Evolutionary conservation across 495 filamentous ascomycete genomes (phyloP).

Genomic region (Hypomontagnella submonticulosa): DNA sequence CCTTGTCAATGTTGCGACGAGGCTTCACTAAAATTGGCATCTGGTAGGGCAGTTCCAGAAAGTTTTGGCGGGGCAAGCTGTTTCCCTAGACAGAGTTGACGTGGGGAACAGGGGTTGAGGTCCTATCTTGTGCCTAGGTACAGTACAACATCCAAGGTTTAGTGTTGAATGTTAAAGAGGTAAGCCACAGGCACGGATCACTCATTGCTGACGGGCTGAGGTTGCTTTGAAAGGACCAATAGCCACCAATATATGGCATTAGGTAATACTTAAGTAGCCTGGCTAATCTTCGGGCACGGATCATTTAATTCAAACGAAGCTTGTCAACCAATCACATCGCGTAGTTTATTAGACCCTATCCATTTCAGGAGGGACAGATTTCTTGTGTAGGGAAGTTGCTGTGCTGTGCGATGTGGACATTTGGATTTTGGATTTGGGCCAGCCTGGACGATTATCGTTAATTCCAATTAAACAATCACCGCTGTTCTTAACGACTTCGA

Average conservation of each 20-base stretch:
- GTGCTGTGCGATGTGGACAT: slow-evolving; percentile 22
- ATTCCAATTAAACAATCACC: slow-evolving; percentile 20
- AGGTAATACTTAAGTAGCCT: not conserved
- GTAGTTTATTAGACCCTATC: slow-evolving; percentile 22
- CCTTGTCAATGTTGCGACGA: slow-evolving; percentile 32
- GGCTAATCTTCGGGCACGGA: slow-evolving; percentile 37
- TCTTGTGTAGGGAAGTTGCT: slow-evolving; percentile 28
- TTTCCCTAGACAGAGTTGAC: slow-evolving; percentile 11
- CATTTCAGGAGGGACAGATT: slow-evolving; percentile 51
- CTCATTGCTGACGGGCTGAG: slow-evolving; percentile 5
- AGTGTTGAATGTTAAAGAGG: not conserved
- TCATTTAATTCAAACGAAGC: slow-evolving; percentile 28
- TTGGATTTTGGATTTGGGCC: slow-evolving; percentile 21
- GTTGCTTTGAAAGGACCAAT: no score
- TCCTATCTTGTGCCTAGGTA: not conserved
- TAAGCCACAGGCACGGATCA: slow-evolving; percentile 10
- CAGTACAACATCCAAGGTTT: no score
- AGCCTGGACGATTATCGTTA: slow-evolving; percentile 29
- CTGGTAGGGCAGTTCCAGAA: slow-evolving; percentile 25
- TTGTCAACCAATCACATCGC: slow-evolving; percentile 23
- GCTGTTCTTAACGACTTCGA: slow-evolving; percentile 14
- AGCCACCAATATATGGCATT: not conserved
- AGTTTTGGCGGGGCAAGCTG: slow-evolving; percentile 60
- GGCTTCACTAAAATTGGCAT: slow-evolving; percentile 22
- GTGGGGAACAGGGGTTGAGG: slow-evolving; percentile 30